Evolutionary conservation across 148 eudicot genomes (phyloP), one percentile per base, ranked within the genome.

Genomic region (Amaranthus palmeri): DNA sequence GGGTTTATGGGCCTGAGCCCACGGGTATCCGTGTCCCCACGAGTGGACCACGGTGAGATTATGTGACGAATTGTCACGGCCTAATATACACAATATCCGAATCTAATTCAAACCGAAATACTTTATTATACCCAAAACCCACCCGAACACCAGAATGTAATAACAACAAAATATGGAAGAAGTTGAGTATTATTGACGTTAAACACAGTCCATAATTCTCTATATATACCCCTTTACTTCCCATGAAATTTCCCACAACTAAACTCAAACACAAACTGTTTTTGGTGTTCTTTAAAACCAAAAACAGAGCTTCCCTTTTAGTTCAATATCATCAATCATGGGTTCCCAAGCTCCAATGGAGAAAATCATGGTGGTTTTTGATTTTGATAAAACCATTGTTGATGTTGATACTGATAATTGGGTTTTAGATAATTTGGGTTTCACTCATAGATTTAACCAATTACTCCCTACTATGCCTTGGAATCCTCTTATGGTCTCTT

Each of bases 321-420:
- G 25, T 58, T 17, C 43, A 6, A 7, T 14, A 44, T n/a, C 43
- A 40, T 14, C 7, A 4, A 57, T 18, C 3, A 47, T 72, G 72
- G 74, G 71, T 58, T 72, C 63, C 2, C 67, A 67, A 43, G 53
- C 54, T 63, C 55, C 47, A 46, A 88, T 88, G 93, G 88, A 84
- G 0, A 83, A 85, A 70, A 81, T 86, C 17, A 83, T 88, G 64
- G 87, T 86, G 47, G 77, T 93, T 71, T 93, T 93, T 63, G 96
- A 93, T 79, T 93, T 93, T 60, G 98, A 93, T 48, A 93, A 90
- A 90, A 93, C 98, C 55, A 93, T 93, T 17, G 87, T 90, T 63
- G 95, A 93, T 10, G 13, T 80, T 46, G 96, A 93, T 45, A 90
- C 92, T 46, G 98, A 93, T 76, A 87, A 93, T 45, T 93, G 98